phyloP scores from a whole-genome alignment of 139 green algal species.

The Chlorella vulgaris region DNA sequence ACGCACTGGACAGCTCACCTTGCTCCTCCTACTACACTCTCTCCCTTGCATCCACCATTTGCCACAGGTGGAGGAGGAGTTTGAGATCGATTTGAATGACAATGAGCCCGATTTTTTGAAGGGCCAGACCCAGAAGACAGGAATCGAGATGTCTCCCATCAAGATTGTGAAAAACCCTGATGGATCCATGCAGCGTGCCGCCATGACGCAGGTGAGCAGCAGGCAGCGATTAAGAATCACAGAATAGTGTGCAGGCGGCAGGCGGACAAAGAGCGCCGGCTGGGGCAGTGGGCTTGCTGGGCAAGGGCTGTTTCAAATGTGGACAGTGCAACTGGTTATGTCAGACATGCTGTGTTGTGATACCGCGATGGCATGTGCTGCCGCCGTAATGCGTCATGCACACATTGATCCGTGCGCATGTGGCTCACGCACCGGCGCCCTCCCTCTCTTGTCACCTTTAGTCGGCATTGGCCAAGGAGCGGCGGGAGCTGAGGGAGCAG shows the following conservation, averaged over 20 bases:
- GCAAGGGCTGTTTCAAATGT: too few species aligned
- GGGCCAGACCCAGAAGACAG: constrained; percentile 62
- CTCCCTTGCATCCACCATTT: neutral
- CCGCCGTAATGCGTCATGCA: neutral
- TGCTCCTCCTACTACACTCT: neutral
- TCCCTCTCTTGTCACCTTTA: neutral
- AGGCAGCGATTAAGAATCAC: neutral
- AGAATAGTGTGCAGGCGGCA: neutral
- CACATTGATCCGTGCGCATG: neutral
- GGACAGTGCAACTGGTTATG: too few species aligned
- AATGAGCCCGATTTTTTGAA: constrained; percentile 92
- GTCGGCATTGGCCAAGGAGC: constrained; percentile 98
- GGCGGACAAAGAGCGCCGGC: neutral
- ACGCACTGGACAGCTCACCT: neutral
- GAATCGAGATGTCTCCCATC: constrained; percentile 80
- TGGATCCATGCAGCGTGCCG: constrained; percentile 93
- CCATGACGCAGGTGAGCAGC: constrained; percentile 86
- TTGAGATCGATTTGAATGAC: constrained; percentile 99
- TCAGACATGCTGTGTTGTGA: too few species aligned
- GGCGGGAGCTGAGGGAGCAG: constrained; percentile 94
- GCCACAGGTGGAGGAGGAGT: constrained; percentile 84
- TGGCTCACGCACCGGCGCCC: neutral
- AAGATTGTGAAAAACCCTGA: constrained; percentile 99
- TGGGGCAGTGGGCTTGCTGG: too few species aligned
- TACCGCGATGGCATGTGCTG: neutral